These are phyloP conservation scores for Saccharomycopsis fibuligera DNA, from an alignment of 805 yeast species.

Conservation along the genomic window DNA sequence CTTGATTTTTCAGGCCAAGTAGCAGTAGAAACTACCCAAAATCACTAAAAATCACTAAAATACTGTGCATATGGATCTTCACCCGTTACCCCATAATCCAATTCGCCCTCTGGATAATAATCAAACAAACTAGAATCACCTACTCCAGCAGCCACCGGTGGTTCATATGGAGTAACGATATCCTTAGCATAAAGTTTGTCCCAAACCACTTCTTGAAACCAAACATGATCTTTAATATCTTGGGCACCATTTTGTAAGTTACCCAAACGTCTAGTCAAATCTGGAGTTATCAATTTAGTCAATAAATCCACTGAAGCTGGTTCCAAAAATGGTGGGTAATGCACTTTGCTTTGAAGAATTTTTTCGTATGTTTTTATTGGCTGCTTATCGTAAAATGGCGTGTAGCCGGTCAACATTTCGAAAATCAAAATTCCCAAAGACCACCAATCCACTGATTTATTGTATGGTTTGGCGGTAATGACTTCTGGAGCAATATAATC, in stretches of 20 bases:
- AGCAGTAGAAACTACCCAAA: neutral
- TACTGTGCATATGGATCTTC: conserved; percentile 67
- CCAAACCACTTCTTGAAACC: conserved; percentile 94
- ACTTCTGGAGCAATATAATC: conserved; percentile 97
- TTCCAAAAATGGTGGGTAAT: conserved; percentile 70
- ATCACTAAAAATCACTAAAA: conserved; percentile 47
- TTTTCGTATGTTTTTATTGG: conserved; percentile 95
- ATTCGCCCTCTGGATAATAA: conserved; percentile 74
- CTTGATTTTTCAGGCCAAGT: no score
- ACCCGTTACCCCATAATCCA: conserved; percentile 73
- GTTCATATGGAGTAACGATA: conserved; percentile 94
- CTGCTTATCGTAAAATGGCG: conserved; percentile 88
- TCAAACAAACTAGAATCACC: conserved; percentile 88
- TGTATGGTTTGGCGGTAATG: conserved; percentile 87
- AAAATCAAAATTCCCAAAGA: conserved; percentile 85
- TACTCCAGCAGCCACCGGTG: conserved; percentile 88
- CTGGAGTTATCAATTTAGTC: conserved; percentile 69
- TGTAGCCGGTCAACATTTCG: conserved; percentile 93
- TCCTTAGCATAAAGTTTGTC: conserved; percentile 76
- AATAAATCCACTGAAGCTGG: conserved; percentile 75
- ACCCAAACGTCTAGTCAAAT: conserved; percentile 78
- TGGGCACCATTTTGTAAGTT: conserved; percentile 78
- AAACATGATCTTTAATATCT: conserved; percentile 80
- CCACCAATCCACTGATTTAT: conserved; percentile 98
- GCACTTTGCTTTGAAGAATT: conserved; percentile 71